Base-by-base conservation (phyloP, 2,329 filamentous ascomycete species). In the Sordariomycetes sp. region DNA sequence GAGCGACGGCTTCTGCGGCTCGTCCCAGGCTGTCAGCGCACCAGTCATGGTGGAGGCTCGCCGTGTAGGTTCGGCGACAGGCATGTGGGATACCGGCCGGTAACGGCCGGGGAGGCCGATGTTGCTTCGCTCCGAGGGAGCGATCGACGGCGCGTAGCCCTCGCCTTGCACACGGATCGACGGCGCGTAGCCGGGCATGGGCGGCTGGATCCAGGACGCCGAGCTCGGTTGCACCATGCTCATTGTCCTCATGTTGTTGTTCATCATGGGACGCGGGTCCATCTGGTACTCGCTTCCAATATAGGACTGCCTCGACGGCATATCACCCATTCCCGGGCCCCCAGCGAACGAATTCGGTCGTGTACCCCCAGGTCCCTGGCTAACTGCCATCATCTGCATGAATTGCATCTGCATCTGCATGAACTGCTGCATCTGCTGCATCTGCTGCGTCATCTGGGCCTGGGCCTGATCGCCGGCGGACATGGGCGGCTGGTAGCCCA, bases 401-500 rank as follows among this genome's bases (percentile, higher is more conserved):
- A 90, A 90, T 67, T 95, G 88, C 86, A 95, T 91, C 68, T 95
- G 90, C 85, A 94, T 90, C 67, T 90, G 86, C 87, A 92, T 90
- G 72, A 92, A 90, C 64, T 89, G 85, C 58, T 82, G 80, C 88
- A 92, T 91, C 64, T 89, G 85, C 58, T 82, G 80, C 88, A 92
- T 91, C 66, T 91, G 87, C 65, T 90, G 86, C 7, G 81, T 86
- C 78, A 94, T 86, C 62, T 91, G 85, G 50, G 91, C 78, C 64
- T 92, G 87, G 32, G 85, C 84, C 67, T 88, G 86, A 60, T 90
- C 86, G 24, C 80, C 80, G 2, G 83, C 74, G 17, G 39, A 7
- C 68, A 72, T 70, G 25, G 66, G 72, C 34, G 52, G 55, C 22
- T 32, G 51, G 51, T 13, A 50, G 10, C 45, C 45, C 52, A 53